A percentile compares a stretch with the other conserved stretches of the same genome.
Evolutionary conservation across 2,329 filamentous ascomycete species (phyloP).

Genomic region (Curvularia verruculosa): DNA sequence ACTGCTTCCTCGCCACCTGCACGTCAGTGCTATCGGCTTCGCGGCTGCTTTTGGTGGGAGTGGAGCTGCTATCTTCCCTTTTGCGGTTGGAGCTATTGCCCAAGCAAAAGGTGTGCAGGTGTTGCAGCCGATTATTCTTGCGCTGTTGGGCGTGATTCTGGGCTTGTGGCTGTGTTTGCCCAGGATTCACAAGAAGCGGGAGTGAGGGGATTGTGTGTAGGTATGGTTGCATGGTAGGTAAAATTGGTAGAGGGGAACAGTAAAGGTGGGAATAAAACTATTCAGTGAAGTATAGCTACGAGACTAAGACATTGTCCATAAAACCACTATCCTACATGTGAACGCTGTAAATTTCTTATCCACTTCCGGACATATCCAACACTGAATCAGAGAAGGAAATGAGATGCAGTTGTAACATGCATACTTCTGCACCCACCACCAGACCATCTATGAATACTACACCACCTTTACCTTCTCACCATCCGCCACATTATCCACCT

Average conservation of each 20-base stretch:
- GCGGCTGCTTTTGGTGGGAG: conserved; percentile 77
- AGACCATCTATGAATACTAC: neutral
- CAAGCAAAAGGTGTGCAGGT: conserved; percentile 65
- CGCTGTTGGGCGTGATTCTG: conserved; percentile 58
- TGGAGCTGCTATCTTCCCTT: conserved; percentile 72
- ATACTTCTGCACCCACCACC: neutral
- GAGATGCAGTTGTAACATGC: neutral
- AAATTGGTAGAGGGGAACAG: neutral
- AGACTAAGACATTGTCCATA: neutral
- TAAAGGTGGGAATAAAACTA: neutral
- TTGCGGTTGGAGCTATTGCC: conserved; percentile 70
- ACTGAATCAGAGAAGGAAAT: neutral
- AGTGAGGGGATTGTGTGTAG: conserved; percentile 19
- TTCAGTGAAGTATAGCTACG: neutral
- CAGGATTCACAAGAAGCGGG: conserved; percentile 53
- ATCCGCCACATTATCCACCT: neutral
- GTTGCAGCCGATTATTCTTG: conserved; percentile 65
- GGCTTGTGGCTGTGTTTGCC: conserved; percentile 60
- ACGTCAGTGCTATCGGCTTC: conserved; percentile 82
- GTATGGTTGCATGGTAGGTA: neutral
- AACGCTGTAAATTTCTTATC: neutral
- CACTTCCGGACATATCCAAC: neutral
- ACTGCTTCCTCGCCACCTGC: conserved; percentile 72
- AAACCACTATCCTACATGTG: too few species aligned
- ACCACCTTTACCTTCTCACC: conserved; percentile 1